These are phyloP conservation scores for Ceratobasidium sp. DNA, from an alignment of 1,284 basidiomycete species.

Conservation along the genomic window DNA sequence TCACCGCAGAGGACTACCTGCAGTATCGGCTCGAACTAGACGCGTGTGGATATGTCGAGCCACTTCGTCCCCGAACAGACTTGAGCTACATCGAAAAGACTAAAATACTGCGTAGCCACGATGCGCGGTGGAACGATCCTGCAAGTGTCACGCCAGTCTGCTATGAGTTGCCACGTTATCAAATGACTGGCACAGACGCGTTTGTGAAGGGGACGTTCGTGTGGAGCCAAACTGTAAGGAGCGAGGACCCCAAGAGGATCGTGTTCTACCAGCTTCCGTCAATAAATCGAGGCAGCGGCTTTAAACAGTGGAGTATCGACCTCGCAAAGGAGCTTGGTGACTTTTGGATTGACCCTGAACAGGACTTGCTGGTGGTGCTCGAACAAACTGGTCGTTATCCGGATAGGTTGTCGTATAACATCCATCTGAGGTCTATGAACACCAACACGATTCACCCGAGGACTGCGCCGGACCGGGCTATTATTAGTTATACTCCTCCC, in stretches of 20 bases:
- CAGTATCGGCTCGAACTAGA: slow-evolving; percentile 28
- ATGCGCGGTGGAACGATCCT: neutral
- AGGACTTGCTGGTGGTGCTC: slow-evolving; percentile 14
- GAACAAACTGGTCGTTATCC: neutral
- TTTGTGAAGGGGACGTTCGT: slow-evolving; percentile 2
- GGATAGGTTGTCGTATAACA: neutral
- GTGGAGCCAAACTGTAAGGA: too few relatives aligned
- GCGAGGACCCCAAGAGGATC: neutral
- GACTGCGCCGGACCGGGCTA: neutral
- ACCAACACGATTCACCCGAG: slow-evolving; percentile 2
- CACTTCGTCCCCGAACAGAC: neutral
- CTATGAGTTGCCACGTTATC: neutral
- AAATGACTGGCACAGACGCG: neutral
- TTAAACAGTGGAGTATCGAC: neutral
- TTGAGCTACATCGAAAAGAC: slow-evolving; percentile 11
- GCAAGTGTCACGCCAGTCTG: neutral
- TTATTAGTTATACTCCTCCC: neutral
- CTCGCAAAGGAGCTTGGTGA: neutral
- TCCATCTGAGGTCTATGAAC: slow-evolving; percentile 26
- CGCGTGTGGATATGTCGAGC: slow-evolving; percentile 2
- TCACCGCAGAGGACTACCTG: neutral
- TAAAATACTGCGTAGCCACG: slow-evolving; percentile 8
- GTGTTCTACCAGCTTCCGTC: slow-evolving; percentile 26
- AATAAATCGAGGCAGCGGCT: slow-evolving; percentile 5
- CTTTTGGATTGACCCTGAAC: slow-evolving; percentile 29